Conservation (phyloP, 179 eudicot species). For the Beta macrorhiza region DNA sequence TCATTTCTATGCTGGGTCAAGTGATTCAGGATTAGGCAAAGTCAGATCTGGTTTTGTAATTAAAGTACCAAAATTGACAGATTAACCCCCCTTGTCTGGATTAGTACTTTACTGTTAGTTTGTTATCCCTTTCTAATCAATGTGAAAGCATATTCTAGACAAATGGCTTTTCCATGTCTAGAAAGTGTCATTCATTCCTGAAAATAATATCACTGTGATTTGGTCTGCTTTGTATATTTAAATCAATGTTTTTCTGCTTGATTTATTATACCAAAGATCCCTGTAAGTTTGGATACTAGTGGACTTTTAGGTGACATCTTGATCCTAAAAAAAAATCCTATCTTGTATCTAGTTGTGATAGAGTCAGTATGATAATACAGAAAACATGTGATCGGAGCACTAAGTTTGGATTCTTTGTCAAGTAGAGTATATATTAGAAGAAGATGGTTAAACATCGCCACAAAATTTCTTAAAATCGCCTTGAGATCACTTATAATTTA, state of each 20-base stretch:
- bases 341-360: background rate
- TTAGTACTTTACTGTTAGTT: background rate
- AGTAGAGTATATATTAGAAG: too few species aligned
- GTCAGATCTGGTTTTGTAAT: background rate
- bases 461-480: too few species aligned
- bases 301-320: conserved; percentile 6
- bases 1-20: too few species aligned
- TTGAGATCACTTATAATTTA: too few species aligned
- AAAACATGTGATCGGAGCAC: conserved; percentile 3
- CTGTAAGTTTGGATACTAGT: conserved; percentile 10
- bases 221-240: background rate
- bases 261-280: background rate
- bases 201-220: conserved; percentile 7
- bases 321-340: background rate
- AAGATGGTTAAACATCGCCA: too few species aligned
- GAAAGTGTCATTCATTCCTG: background rate
- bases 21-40: background rate
- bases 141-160: conserved; percentile 14
- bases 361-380: background rate
- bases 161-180: background rate
- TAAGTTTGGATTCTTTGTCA: background rate
- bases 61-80: conserved; percentile 10
- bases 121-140: conserved; percentile 9
- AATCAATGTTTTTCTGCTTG: background rate
- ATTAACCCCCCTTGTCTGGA: conserved; percentile 11